Evolutionary conservation across 2,329 filamentous ascomycete genomes (phyloP).

Genomic region (Diplodia intermedia): DNA sequence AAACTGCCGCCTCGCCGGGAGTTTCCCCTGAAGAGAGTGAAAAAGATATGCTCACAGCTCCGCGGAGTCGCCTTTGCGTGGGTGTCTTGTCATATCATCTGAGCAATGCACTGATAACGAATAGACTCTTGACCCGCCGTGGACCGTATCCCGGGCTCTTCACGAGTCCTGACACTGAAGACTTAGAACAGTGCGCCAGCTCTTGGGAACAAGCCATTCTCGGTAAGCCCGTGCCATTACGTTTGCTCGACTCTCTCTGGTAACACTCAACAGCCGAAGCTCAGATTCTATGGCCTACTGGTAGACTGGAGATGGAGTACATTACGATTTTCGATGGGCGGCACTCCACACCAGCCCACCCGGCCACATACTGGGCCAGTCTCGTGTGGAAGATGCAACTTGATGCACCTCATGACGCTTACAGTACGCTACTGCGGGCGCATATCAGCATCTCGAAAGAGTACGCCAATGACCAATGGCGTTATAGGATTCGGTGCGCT

Average conservation of each 20-base stretch:
- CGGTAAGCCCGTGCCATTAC: not conserved
- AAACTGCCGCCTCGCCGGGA: not conserved
- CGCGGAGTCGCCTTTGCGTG: not conserved
- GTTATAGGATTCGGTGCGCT: not conserved
- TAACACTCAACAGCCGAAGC: not conserved
- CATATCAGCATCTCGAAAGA: not conserved
- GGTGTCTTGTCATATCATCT: not conserved
- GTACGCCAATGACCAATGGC: not conserved
- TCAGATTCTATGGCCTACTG: not conserved
- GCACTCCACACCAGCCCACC: not conserved
- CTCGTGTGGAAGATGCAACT: conserved; percentile 6
- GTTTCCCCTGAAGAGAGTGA: not conserved
- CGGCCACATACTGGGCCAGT: not conserved
- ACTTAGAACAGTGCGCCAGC: not conserved
- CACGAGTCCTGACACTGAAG: not conserved
- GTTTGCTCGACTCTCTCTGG: not conserved
- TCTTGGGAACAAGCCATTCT: not conserved
- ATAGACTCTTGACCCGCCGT: not conserved
- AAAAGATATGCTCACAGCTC: too few relatives aligned
- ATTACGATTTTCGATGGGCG: not conserved
- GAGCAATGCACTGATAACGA: not conserved
- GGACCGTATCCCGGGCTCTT: not conserved
- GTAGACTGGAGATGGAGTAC: not conserved
- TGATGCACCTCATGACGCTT: not conserved
- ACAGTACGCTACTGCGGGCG: not conserved